A percentile compares a stretch with the other conserved stretches of the same genome.
Conservation (phyloP, 1,284 basidiomycete genomes). For the Heterobasidion irregulare region DNA sequence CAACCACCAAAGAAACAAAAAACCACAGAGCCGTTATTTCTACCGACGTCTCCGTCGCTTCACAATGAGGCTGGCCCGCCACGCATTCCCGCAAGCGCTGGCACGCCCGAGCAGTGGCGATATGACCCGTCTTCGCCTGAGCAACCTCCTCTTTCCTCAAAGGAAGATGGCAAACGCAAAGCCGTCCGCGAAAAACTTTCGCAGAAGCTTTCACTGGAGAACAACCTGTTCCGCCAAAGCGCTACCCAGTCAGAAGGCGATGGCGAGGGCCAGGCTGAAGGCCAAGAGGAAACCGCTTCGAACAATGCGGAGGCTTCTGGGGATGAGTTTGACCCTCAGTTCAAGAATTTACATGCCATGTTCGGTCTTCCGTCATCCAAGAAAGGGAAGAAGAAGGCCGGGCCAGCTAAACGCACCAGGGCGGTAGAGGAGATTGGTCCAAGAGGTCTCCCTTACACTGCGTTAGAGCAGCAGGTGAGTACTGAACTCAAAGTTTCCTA, state of each 20-base stretch:
- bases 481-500: not conserved
- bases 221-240: conserved; percentile 21
- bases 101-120: conserved; percentile 25
- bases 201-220: conserved; percentile 42
- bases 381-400: conserved; percentile 23
- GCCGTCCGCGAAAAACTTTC: conserved; percentile 44
- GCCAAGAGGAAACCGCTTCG: conserved; percentile 13
- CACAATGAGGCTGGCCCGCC: not conserved
- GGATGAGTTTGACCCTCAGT: conserved; percentile 37
- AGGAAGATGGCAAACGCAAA: conserved; percentile 6
- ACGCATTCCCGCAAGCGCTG: not conserved
- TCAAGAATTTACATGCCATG: conserved; percentile 37
- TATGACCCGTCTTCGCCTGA: conserved; percentile 11
- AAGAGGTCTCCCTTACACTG: conserved; percentile 74
- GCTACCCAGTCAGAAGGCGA: not conserved
- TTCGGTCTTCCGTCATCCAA: conserved; percentile 34
- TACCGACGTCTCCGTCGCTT: conserved; percentile 2
- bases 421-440: conserved; percentile 56
- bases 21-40: conserved; percentile 13
- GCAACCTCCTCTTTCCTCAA: not conserved
- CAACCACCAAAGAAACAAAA: conserved; percentile 29
- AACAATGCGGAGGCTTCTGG: conserved; percentile 19
- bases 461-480: conserved; percentile 73
- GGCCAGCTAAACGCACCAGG: conserved; percentile 22
- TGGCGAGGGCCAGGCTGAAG: conserved; percentile 5